These are phyloP conservation scores for Sporothrix sp. DNA, from an alignment of 2,329 filamentous ascomycete species.

Conservation along the genomic window DNA sequence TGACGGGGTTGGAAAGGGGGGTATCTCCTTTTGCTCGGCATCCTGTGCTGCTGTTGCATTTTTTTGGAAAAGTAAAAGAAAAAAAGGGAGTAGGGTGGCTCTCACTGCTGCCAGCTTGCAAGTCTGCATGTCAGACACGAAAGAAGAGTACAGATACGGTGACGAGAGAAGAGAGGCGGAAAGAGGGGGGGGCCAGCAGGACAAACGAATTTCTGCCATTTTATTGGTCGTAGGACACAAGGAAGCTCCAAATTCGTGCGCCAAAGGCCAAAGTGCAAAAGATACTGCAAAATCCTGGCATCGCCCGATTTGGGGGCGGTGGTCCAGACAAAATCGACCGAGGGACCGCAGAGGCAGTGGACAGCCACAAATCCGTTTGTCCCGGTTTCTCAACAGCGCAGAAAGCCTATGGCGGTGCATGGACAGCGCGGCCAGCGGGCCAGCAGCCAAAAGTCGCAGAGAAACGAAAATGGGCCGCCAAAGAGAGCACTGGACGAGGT, in stretches of 20 bases:
- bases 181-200: background rate
- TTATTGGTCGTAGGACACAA: too few species aligned
- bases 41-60: background rate
- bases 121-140: background rate
- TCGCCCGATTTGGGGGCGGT: slow-evolving; percentile 1
- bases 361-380: too few species aligned
- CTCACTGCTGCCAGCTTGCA: background rate
- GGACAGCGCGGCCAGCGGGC: background rate
- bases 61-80: background rate
- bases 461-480: background rate
- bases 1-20: too few species aligned
- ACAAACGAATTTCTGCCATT: too few species aligned
- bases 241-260: background rate
- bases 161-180: background rate
- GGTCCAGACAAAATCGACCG: background rate
- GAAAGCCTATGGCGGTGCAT: too few species aligned
- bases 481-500: background rate
- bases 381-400: too few species aligned
- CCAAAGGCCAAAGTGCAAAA: too few species aligned
- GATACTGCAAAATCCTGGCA: too few species aligned
- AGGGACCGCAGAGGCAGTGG: background rate
- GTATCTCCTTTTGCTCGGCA: background rate
- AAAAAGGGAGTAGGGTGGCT: too few species aligned
- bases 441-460: background rate
- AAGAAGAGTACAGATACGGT: background rate